Conservation (phyloP, 192 early-diverging fungal species). For the Ambispora gerdemannii region DNA sequence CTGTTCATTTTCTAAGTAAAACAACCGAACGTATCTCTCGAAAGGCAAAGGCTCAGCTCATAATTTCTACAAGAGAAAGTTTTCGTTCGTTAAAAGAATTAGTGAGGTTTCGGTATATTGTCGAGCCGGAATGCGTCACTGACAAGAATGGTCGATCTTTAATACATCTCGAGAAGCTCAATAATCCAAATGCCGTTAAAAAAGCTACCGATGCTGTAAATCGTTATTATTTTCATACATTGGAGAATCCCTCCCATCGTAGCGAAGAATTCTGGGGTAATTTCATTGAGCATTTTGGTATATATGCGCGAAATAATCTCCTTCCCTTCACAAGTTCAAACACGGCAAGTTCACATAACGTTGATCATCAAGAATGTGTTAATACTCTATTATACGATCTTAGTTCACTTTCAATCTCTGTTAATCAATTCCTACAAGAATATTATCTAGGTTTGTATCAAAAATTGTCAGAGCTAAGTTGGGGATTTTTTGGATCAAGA, state of each 20-base stretch:
- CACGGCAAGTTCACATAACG: slow-evolving; percentile 2
- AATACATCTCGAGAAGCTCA: too few relatives aligned
- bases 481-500: too few relatives aligned
- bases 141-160: background rate
- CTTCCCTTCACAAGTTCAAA: slow-evolving; percentile 9
- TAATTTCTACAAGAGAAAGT: too few relatives aligned
- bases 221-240: background rate
- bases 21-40: too few relatives aligned
- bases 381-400: background rate
- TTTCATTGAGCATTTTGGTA: slow-evolving; percentile 12
- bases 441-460: too few relatives aligned
- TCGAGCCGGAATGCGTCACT: background rate
- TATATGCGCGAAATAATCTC: background rate
- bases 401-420: background rate
- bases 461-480: too few relatives aligned
- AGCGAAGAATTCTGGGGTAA: slow-evolving; percentile 4
- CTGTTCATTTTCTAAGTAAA: too few relatives aligned
- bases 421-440: too few relatives aligned
- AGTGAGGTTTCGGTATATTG: background rate
- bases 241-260: background rate
- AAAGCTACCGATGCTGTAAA: background rate
- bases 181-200: background rate
- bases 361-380: slow-evolving; percentile 5
- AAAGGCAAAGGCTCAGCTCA: too few relatives aligned
- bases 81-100: background rate